Evolutionary conservation across 192 early-diverging fungal species (phyloP).

Genomic region (Dissophora globulifera): DNA sequence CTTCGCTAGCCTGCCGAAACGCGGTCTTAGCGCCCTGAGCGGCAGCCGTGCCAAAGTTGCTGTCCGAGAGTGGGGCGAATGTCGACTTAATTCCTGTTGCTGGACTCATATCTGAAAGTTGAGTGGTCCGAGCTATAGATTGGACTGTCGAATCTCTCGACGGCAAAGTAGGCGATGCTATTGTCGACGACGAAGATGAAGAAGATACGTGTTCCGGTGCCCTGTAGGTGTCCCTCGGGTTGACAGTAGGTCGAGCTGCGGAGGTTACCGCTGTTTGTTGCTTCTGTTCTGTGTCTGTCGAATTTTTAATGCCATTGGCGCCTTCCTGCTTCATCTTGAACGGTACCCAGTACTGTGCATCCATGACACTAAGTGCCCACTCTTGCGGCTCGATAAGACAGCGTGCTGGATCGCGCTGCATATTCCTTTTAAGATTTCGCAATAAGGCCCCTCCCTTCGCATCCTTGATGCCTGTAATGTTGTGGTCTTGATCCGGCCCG

Average conservation of each 20-base stretch:
- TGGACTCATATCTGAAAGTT: neutral
- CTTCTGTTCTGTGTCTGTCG: neutral
- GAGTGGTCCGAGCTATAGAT: too few species aligned
- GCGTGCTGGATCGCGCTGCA: slow-evolving; percentile 25
- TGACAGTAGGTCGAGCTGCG: neutral
- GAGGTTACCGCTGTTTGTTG: neutral
- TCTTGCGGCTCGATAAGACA: slow-evolving; percentile 36
- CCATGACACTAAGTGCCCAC: slow-evolving; percentile 31
- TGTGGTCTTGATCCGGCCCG: slow-evolving; percentile 22
- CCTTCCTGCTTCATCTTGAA: slow-evolving; percentile 37
- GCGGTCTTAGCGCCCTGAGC: slow-evolving; percentile 45
- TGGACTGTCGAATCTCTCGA: too few species aligned
- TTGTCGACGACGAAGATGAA: neutral
- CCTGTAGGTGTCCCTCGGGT: neutral
- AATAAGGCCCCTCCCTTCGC: slow-evolving; percentile 27
- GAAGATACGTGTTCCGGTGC: neutral
- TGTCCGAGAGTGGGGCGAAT: slow-evolving; percentile 18
- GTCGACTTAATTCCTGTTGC: neutral
- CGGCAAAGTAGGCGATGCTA: neutral
- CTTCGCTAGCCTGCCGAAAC: slow-evolving; percentile 40
- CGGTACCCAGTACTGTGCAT: slow-evolving; percentile 37
- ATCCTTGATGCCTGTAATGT: slow-evolving; percentile 23
- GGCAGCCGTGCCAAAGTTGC: slow-evolving; percentile 13
- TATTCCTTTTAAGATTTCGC: slow-evolving; percentile 25
- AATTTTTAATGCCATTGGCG: neutral